Evolutionary conservation across 257 asterid species (phyloP), one percentile per base, ranked within the genome.

Genomic region (Dorcoceras hygrometricum): DNA sequence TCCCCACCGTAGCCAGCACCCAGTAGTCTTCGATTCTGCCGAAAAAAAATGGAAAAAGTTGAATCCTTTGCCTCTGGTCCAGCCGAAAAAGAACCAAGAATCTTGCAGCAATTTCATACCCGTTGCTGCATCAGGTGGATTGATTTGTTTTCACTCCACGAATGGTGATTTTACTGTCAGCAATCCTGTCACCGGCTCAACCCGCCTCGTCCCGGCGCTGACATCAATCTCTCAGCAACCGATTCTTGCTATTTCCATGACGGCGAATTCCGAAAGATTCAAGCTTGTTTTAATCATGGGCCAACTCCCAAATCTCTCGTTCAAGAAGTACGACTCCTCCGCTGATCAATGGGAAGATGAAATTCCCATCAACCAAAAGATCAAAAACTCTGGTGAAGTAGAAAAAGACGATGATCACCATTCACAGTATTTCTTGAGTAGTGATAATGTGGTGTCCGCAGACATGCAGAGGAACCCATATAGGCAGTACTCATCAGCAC

Each of bases 121-220:
- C 0, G 99, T 93, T 58, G 91, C 99, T 8, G 66, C 97, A 24
- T 82, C 98, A 19, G 90, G 84, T 23, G 96, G 96, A 2, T 51
- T 93, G 1, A 67, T 93, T 80, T 88, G 95, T 53, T 81, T 83
- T 79, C 89, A 48, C 59, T 59, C 76, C 14, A 36, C 68, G 8
- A 67, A 67, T 12, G 73, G 70, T 8, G 76, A 51, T 2, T 82
- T 93, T 74, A 20, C 79, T 7, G 63, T 90, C 18, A 74, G 65
- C 65, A 90, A 86, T 61, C 99, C 97, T 29, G 71, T 93, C 26
- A 78, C 83, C 22, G 82, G 78, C 36, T 54, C 73, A 0, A 53
- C 20, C 62, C 88, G 71, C 24, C 65, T 51, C 39, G 19, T 92
- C 36, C 20, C 69, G 77, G 5, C 74, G 53, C 34, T 51, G 6